Conservation (phyloP, 495 filamentous ascomycete species). For the Bryoglossum gracile region DNA sequence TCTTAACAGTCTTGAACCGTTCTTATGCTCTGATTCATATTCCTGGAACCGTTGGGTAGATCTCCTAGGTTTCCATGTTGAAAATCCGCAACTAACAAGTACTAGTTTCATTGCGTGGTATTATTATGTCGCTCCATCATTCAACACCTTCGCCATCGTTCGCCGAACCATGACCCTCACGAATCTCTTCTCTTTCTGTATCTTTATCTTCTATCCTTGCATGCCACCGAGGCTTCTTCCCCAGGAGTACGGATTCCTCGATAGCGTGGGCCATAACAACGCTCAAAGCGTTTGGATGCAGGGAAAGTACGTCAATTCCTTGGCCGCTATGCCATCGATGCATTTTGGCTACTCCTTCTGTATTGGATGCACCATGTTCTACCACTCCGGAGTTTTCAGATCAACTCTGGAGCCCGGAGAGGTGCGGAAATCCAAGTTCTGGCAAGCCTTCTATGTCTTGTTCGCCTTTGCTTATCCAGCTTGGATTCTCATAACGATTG, state of each 20-base stretch:
- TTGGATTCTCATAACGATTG: constrained; percentile 52
- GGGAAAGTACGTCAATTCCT: constrained; percentile 48
- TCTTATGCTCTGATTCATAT: constrained; percentile 61
- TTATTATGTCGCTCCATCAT: constrained; percentile 51
- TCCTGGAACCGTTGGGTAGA: constrained; percentile 57
- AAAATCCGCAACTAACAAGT: constrained; percentile 5
- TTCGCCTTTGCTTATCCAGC: constrained; percentile 49
- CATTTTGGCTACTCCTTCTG: constrained; percentile 55
- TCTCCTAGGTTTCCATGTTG: constrained; percentile 9
- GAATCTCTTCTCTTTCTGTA: constrained; percentile 53
- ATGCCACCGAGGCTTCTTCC: constrained; percentile 60
- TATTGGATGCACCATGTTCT: constrained; percentile 52
- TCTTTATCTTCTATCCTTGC: constrained; percentile 56
- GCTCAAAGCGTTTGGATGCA: constrained; percentile 53
- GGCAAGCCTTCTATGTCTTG: constrained; percentile 37
- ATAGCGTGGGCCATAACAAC: constrained; percentile 55
- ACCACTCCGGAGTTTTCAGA: constrained; percentile 49
- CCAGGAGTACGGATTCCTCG: constrained; percentile 52
- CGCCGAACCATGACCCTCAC: constrained; percentile 58
- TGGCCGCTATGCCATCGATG: constrained; percentile 52
- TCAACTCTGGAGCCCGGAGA: constrained; percentile 39
- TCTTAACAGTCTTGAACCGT: constrained; percentile 53
- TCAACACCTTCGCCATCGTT: constrained; percentile 47
- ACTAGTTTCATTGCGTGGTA: constrained; percentile 58
- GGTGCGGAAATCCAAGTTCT: constrained; percentile 31